A percentile compares a stretch with the other conserved stretches of the same genome.
Conservation (phyloP, 306 rosid genomes). For the Lagenaria siceraria region DNA sequence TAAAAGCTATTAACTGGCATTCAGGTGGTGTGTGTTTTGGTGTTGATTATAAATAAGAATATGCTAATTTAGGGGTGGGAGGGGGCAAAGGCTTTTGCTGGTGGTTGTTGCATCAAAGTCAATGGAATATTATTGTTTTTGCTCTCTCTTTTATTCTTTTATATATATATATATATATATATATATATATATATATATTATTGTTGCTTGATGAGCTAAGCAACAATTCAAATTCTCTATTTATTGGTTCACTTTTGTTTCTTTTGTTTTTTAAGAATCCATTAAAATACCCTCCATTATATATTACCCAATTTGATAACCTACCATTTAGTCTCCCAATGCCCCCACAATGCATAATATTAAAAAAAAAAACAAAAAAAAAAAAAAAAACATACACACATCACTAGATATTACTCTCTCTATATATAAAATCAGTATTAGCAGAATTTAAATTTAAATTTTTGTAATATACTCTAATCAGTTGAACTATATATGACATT, state of each 20-base stretch:
- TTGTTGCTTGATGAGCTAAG: background rate
- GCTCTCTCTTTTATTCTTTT: background rate
- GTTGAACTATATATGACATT: too few species aligned
- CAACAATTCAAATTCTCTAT: background rate
- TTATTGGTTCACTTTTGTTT: background rate
- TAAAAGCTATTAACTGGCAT: background rate
- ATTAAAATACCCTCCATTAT: background rate
- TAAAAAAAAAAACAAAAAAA: too few species aligned
- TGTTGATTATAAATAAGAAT: background rate
- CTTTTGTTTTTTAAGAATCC: background rate
- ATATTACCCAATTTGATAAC: background rate
- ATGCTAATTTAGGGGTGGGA: background rate
- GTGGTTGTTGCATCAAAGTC: slow-evolving; percentile 1
- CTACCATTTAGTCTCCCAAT: background rate
- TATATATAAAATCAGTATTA: too few species aligned
- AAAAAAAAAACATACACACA: too few species aligned
- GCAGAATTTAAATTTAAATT: too few species aligned
- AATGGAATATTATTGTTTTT: background rate
- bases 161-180: background rate
- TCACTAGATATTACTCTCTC: too few species aligned
- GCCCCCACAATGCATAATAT: too few species aligned
- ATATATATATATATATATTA: background rate
- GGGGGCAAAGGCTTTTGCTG: background rate
- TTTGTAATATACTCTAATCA: too few species aligned
- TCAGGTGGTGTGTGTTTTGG: background rate